phyloP scores from a whole-genome alignment of 441 rosid species.

The Jatropha multifida region DNA sequence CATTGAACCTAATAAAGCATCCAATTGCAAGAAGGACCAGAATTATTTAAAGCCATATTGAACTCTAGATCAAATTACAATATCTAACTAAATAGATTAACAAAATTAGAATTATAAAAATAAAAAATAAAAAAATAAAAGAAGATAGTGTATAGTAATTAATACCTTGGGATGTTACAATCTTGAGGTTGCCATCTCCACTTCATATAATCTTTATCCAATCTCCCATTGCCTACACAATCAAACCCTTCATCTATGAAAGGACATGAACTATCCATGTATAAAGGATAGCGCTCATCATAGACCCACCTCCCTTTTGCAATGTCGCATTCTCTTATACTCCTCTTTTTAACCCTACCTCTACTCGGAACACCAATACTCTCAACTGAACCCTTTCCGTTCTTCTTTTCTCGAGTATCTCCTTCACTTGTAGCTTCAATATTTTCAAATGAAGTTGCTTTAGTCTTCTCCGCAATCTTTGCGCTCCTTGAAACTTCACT shows the following conservation, averaged over 20 bases:
- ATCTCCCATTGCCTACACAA: conserved; percentile 76
- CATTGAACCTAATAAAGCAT: conserved; percentile 62
- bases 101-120: neutral
- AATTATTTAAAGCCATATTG: conserved; percentile 10
- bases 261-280: conserved; percentile 70
- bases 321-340: conserved; percentile 48
- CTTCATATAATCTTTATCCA: conserved; percentile 62
- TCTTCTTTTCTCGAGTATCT: conserved; percentile 30
- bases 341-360: conserved; percentile 30
- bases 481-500: conserved; percentile 17
- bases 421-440: conserved; percentile 26
- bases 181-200: conserved; percentile 86
- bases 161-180: conserved; percentile 77
- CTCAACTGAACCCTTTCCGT: conserved; percentile 11
- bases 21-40: conserved; percentile 20
- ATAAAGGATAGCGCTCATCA: conserved; percentile 55
- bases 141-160: neutral
- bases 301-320: conserved; percentile 81
- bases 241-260: conserved; percentile 88
- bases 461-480: conserved; percentile 27
- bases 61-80: conserved; percentile 6
- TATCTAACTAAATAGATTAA: neutral
- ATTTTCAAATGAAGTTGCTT: conserved; percentile 22
- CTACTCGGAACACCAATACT: conserved; percentile 10
- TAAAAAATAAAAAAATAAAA: too few relatives aligned